Base-by-base conservation (phyloP, 2,329 filamentous ascomycete species). In the Biscogniauxia marginata region DNA sequence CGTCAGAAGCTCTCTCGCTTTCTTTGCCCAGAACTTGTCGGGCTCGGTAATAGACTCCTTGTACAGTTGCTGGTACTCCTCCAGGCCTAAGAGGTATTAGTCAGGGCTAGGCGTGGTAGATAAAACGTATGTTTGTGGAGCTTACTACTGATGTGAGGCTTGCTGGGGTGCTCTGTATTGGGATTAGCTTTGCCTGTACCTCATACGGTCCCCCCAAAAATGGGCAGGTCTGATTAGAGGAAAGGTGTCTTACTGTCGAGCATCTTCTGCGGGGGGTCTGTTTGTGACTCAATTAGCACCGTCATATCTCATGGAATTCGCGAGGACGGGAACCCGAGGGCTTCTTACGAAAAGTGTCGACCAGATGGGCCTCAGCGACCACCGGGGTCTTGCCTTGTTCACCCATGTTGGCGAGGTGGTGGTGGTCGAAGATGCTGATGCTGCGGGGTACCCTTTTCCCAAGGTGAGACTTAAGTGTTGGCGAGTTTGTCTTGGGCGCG, bases 1-100 rank as follows among this genome's bases (percentile, higher is more conserved):
- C 50, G 89, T 87, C 65, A 99, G 84, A 53, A 97, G 85, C 68
- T 98, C 92, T 62, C 92, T 90, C 50, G 93, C 95, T 73, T 89
- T 82, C 63, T 83, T 83, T 59, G 82, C 92, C 93, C 93, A 99
- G 80, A 98, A 99, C 74, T 89, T 86, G 62, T 93, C 79, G 50
- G 95, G 93, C 67, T 95, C 81, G 66, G 88, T 87, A 72, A 99
- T 97, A 49, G 95, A 99, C 78, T 99, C 83, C 70, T 87, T 81
- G 80, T 89, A 88, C 56, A 88, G 73, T 68, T 78, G 77, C 70
- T 88, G 81, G 74, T 89, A 89, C 65, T 89, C 83, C 61, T 88
- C 84, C 58, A 88, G 71, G 66, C 77, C 85, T 88, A 55, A 9
- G 43, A 45, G 44, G 46, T 48, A 62, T 73, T 56, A 74, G 71